Evolutionary conservation across 805 yeast species (phyloP).

Genomic region (Lachancea lanzarotensis): DNA sequence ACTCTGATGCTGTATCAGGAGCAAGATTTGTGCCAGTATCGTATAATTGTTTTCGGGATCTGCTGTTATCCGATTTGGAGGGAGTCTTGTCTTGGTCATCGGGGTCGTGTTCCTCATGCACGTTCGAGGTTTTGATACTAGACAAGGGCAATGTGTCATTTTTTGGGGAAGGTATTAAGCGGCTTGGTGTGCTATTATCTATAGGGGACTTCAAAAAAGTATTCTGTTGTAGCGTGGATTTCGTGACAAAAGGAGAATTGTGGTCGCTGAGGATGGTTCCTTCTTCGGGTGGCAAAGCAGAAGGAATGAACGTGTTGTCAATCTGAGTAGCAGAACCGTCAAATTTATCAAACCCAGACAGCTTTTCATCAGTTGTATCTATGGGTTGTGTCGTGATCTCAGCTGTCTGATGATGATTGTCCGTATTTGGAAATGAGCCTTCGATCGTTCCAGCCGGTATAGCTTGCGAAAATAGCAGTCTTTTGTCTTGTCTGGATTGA

Average conservation of each 20-base stretch:
- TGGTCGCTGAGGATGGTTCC: not conserved
- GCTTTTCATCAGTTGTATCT: not conserved
- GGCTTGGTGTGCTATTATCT: not conserved
- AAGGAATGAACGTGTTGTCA: not conserved
- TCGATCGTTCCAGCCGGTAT: not conserved
- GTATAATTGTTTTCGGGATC: too few relatives aligned
- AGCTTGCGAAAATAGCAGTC: not conserved
- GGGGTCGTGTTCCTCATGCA: not conserved
- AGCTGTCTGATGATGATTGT: not conserved
- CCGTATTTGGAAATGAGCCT: not conserved
- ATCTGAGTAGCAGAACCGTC: constrained; percentile 5
- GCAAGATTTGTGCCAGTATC: not conserved
- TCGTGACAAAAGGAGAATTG: constrained; percentile 1
- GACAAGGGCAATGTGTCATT: not conserved
- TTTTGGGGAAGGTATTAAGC: not conserved
- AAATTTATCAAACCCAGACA: not conserved
- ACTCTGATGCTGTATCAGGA: not conserved
- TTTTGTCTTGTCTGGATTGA: too few relatives aligned
- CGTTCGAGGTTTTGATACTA: not conserved
- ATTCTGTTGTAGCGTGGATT: not conserved
- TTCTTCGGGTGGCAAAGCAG: not conserved
- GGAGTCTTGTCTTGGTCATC: not conserved
- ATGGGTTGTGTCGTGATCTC: constrained; percentile 5
- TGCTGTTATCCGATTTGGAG: not conserved
- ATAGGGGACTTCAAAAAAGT: not conserved